These are phyloP conservation scores for Dissophora globulifera DNA, from an alignment of 192 early-diverging fungal species.

Conservation along the genomic window DNA sequence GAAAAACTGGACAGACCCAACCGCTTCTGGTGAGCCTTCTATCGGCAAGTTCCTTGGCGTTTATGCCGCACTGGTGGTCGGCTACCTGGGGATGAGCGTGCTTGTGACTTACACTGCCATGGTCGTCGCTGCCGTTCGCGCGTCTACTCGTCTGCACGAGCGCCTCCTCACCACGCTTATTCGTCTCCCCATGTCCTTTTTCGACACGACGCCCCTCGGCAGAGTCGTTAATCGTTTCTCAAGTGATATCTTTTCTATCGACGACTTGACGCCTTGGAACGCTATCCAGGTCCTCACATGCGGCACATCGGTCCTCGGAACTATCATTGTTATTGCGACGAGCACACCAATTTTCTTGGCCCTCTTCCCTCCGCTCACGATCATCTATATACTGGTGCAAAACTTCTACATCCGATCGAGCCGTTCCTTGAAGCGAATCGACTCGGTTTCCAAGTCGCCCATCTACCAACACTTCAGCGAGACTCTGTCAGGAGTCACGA, in stretches of 20 bases:
- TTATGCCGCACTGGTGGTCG: slow-evolving; percentile 30
- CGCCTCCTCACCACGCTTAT: slow-evolving; percentile 72
- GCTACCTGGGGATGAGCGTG: slow-evolving; percentile 7
- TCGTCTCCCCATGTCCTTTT: slow-evolving; percentile 69
- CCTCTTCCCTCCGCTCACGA: slow-evolving; percentile 60
- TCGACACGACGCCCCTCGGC: slow-evolving; percentile 77
- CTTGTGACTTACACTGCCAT: slow-evolving; percentile 20
- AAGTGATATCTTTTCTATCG: slow-evolving; percentile 85
- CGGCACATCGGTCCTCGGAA: slow-evolving; percentile 39
- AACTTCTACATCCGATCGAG: slow-evolving; percentile 75
- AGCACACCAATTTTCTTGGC: slow-evolving; percentile 60
- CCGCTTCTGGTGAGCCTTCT: not conserved
- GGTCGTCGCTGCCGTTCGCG: slow-evolving; percentile 61
- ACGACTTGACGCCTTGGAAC: slow-evolving; percentile 69
- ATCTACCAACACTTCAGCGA: slow-evolving; percentile 83
- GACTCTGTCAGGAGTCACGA: slow-evolving; percentile 74
- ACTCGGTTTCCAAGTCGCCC: slow-evolving; percentile 82
- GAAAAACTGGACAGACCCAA: slow-evolving; percentile 67
- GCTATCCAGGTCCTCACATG: slow-evolving; percentile 55
- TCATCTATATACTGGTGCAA: slow-evolving; percentile 61
- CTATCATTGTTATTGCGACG: slow-evolving; percentile 53
- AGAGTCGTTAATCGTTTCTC: slow-evolving; percentile 91
- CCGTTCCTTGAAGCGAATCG: slow-evolving; percentile 85
- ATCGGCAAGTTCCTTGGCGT: slow-evolving; percentile 22
- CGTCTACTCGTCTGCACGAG: slow-evolving; percentile 68